Percentiles rank a stretch among this genome's conserved stretches.
Conservation (phyloP, 2,329 filamentous ascomycete genomes). For the Ophiostoma ulmi region DNA sequence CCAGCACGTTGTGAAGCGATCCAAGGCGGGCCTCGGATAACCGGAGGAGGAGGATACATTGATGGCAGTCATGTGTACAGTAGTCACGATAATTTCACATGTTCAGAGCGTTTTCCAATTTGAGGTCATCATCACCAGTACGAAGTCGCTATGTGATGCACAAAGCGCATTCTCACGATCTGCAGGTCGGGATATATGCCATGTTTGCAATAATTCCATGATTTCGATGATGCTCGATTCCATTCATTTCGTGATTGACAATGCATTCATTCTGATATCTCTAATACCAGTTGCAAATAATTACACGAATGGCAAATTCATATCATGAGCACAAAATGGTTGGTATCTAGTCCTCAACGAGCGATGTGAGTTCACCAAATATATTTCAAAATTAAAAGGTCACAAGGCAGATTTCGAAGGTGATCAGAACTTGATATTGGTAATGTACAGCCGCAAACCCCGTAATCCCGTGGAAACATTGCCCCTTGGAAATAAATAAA, state of each 20-base stretch:
- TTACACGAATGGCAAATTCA: no score
- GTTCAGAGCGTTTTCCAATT: not conserved
- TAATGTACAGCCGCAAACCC: slow-evolving; percentile 72
- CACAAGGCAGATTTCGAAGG: not conserved
- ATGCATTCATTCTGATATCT: no score
- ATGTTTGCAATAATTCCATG: not conserved
- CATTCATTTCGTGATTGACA: not conserved
- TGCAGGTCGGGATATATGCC: no score
- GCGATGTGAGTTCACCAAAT: no score
- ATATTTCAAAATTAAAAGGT: not conserved
- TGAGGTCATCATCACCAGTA: not conserved
- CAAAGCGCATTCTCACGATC: not conserved
- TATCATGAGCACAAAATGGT: no score
- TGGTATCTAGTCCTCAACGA: no score
- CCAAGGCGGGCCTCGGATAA: slow-evolving; percentile 74
- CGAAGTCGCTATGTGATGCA: no score
- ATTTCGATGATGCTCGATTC: not conserved
- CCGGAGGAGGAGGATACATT: not conserved
- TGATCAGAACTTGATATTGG: slow-evolving; percentile 37
- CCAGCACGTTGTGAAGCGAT: slow-evolving; percentile 78
- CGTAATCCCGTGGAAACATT: slow-evolving; percentile 65
- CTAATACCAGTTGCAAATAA: no score
- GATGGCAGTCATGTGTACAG: not conserved
- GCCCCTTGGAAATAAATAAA: slow-evolving; percentile 50
- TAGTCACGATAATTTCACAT: not conserved